These are phyloP conservation scores for Trichoderma reesei DNA, from an alignment of 495 filamentous ascomycete species.

Conservation along the genomic window DNA sequence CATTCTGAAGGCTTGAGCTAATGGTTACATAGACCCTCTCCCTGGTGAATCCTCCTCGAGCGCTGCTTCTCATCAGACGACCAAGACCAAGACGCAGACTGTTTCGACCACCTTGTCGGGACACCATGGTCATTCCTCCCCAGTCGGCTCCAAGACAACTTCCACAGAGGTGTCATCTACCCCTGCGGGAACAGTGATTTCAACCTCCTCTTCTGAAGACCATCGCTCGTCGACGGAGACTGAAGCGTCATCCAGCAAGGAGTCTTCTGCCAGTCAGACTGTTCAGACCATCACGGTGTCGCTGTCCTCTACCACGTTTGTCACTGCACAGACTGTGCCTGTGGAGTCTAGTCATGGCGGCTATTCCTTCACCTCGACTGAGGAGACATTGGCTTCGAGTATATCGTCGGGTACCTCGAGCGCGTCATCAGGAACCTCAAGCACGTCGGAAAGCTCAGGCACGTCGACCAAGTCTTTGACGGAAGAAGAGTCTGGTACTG, in stretches of 20 bases:
- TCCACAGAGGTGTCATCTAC: neutral
- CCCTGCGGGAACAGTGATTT: neutral
- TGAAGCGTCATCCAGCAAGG: neutral
- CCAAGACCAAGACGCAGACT: slow-evolving; percentile 6
- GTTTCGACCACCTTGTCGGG: neutral
- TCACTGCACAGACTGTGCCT: neutral
- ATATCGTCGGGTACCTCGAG: neutral
- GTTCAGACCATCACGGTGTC: neutral
- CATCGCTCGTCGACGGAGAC: neutral
- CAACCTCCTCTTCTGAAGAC: neutral
- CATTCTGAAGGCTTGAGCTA: neutral
- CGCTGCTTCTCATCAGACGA: neutral
- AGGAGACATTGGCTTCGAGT: neutral
- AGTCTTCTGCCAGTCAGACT: neutral
- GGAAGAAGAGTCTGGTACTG: neutral
- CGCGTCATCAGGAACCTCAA: no score
- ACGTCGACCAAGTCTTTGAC: neutral
- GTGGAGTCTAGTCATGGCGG: neutral
- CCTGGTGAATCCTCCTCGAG: neutral
- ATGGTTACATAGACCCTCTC: neutral
- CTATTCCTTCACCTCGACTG: neutral
- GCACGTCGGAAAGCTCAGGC: neutral
- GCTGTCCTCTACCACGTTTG: neutral
- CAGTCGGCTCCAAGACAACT: neutral
- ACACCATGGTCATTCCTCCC: neutral